Percentiles rank a stretch among this genome's conserved stretches.
Evolutionary conservation across 176 grass and related monocot species (phyloP).

Genomic region (Phragmites australis): DNA sequence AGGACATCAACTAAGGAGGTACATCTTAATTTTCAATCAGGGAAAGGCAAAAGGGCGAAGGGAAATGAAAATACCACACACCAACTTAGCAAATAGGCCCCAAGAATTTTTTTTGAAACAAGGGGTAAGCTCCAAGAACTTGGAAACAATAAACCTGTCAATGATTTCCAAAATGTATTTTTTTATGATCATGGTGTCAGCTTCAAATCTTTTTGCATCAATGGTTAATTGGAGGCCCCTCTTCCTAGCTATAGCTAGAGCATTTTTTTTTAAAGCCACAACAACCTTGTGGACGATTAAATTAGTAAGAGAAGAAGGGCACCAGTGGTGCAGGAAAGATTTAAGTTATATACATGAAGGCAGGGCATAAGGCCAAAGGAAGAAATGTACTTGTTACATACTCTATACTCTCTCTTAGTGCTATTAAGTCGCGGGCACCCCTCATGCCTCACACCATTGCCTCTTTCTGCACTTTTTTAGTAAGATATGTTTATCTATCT

Average conservation of each 20-base stretch:
- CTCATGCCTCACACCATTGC: too few species aligned
- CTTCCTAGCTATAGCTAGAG: background rate
- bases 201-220: background rate
- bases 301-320: too few species aligned
- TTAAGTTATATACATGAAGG: too few species aligned
- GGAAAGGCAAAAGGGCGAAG: background rate
- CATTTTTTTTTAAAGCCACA: too few species aligned
- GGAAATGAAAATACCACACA: slow-evolving; percentile 15
- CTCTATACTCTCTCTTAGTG: too few species aligned
- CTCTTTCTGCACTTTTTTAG: too few species aligned
- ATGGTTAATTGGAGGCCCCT: background rate
- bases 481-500: too few species aligned
- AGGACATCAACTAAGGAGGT: background rate
- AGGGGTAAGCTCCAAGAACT: slow-evolving; percentile 24
- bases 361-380: too few species aligned
- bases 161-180: background rate
- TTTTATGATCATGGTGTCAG: slow-evolving; percentile 15
- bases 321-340: too few species aligned
- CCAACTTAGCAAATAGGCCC: background rate
- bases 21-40: slow-evolving; percentile 29
- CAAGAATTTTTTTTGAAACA: background rate
- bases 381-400: too few species aligned
- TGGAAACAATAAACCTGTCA: background rate
- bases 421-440: too few species aligned
- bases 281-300: too few species aligned